A percentile compares a stretch with the other conserved stretches of the same genome.
Evolutionary conservation across 495 filamentous ascomycete genomes (phyloP).

Genomic region (Neurospora sp.): DNA sequence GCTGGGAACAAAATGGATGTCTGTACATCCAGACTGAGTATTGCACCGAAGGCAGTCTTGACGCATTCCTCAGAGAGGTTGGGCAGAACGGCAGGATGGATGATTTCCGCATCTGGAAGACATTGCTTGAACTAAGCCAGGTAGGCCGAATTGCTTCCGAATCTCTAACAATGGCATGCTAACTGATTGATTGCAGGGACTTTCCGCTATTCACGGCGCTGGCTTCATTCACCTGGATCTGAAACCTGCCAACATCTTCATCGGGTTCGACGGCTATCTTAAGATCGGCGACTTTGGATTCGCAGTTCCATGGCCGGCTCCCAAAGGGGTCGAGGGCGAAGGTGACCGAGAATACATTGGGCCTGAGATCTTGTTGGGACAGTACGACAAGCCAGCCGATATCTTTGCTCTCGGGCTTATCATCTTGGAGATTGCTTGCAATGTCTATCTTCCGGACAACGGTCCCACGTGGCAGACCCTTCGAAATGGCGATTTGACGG

Average conservation of each 20-base stretch:
- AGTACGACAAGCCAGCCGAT: constrained; percentile 82
- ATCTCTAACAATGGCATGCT: constrained; percentile 11
- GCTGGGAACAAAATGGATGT: constrained; percentile 70
- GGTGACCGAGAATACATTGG: constrained; percentile 94
- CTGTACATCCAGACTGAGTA: constrained; percentile 97
- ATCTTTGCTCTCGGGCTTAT: constrained; percentile 90
- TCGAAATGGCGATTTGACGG: constrained; percentile 75
- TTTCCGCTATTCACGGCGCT: constrained; percentile 77
- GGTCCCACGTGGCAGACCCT: constrained; percentile 81
- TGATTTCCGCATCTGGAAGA: constrained; percentile 98
- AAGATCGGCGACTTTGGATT: constrained; percentile 97
- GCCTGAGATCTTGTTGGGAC: constrained; percentile 75
- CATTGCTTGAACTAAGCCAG: constrained; percentile 70
- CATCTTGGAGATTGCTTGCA: constrained; percentile 86
- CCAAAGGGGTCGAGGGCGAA: constrained; percentile 71
- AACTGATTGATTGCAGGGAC: constrained; percentile 47
- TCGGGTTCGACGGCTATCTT: constrained; percentile 79
- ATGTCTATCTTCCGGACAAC: constrained; percentile 84
- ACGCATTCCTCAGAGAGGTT: constrained; percentile 66
- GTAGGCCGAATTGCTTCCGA: constrained; percentile 38
- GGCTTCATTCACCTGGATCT: constrained; percentile 90
- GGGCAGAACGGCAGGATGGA: constrained; percentile 79
- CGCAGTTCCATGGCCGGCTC: constrained; percentile 69
- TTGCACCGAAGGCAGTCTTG: constrained; percentile 84
- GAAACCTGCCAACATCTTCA: constrained; percentile 89